These are phyloP conservation scores for Biscogniauxia mediterranea DNA, from an alignment of 2,329 filamentous ascomycete genomes.

Conservation along the genomic window DNA sequence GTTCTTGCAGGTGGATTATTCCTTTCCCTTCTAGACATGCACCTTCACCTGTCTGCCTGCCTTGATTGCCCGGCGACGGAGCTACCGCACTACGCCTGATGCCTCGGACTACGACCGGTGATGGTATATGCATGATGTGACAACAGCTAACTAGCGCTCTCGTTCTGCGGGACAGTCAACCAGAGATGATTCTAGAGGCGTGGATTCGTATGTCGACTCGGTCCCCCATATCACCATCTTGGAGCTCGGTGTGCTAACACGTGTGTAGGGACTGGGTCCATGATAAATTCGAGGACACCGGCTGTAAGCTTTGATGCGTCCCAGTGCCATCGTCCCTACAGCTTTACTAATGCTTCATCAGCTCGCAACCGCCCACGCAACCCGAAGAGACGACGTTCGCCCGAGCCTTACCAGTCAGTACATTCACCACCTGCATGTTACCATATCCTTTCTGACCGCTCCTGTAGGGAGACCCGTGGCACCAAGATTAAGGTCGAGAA, in stretches of 20 bases:
- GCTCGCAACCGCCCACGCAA: conserved; percentile 26
- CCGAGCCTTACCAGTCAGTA: conserved; percentile 31
- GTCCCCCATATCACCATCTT: conserved; percentile 1
- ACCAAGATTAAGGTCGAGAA: conserved; percentile 83
- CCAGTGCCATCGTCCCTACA: neutral
- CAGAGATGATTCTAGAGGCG: conserved; percentile 62
- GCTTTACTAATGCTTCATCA: conserved; percentile 15
- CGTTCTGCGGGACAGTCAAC: conserved; percentile 41
- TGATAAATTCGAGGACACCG: conserved; percentile 75
- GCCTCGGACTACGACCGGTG: conserved; percentile 36
- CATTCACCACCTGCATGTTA: conserved; percentile 6
- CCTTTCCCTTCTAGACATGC: conserved; percentile 33
- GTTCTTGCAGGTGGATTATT: conserved; percentile 31
- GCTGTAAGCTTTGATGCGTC: conserved; percentile 44
- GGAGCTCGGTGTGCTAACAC: conserved; percentile 23
- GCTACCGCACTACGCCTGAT: conserved; percentile 35
- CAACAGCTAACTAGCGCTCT: conserved; percentile 52
- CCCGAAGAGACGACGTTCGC: conserved; percentile 38
- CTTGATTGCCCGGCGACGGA: conserved; percentile 29
- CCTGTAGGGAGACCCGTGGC: conserved; percentile 50
- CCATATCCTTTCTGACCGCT: conserved; percentile 10
- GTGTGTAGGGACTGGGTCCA: conserved; percentile 83
- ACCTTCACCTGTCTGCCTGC: conserved; percentile 21
- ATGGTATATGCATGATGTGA: conserved; percentile 39
- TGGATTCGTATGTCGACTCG: conserved; percentile 61